Evolutionary conservation across 108 stramenopile species (phyloP).

Genomic region (Nitzschia sp.): DNA sequence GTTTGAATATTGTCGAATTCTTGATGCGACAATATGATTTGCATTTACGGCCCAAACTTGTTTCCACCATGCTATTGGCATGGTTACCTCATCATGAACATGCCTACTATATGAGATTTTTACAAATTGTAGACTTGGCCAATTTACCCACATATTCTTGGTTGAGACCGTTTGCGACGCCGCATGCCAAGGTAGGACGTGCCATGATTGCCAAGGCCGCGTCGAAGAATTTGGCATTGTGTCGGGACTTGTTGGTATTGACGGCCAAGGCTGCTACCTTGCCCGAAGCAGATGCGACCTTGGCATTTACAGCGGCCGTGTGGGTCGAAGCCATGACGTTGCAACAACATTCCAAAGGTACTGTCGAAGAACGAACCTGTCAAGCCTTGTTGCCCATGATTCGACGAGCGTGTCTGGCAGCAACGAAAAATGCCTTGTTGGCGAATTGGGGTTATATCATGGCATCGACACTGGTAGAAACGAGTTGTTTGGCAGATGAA

Average conservation of each 20-base stretch:
- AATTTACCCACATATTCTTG: slow-evolving; percentile 51
- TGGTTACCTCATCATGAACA: slow-evolving; percentile 62
- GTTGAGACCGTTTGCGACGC: slow-evolving; percentile 64
- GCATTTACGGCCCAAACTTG: slow-evolving; percentile 49
- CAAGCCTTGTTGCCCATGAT: slow-evolving; percentile 47
- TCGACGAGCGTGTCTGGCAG: slow-evolving; percentile 40
- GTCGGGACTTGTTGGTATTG: slow-evolving; percentile 36
- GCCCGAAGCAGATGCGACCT: slow-evolving; percentile 23
- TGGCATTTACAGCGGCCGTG: slow-evolving; percentile 71
- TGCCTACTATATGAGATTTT: slow-evolving; percentile 43
- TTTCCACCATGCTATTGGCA: slow-evolving; percentile 38
- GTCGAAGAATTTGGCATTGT: slow-evolving; percentile 53
- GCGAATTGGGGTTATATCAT: slow-evolving; percentile 44
- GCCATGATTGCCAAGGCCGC: slow-evolving; percentile 50
- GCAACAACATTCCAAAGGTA: slow-evolving; percentile 33
- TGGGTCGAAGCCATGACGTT: slow-evolving; percentile 64
- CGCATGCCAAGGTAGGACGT: slow-evolving; percentile 30
- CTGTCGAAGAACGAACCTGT: slow-evolving; percentile 50
- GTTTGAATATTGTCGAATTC: slow-evolving; percentile 73
- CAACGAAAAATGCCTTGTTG: neutral
- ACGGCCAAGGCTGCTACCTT: slow-evolving; percentile 34
- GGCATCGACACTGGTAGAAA: slow-evolving; percentile 49
- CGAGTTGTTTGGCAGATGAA: slow-evolving; percentile 29
- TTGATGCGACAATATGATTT: slow-evolving; percentile 70
- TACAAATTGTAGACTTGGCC: slow-evolving; percentile 65